phyloP scores from a whole-genome alignment of 805 yeast genomes.

The Cyberlindnera galapagoensis region DNA sequence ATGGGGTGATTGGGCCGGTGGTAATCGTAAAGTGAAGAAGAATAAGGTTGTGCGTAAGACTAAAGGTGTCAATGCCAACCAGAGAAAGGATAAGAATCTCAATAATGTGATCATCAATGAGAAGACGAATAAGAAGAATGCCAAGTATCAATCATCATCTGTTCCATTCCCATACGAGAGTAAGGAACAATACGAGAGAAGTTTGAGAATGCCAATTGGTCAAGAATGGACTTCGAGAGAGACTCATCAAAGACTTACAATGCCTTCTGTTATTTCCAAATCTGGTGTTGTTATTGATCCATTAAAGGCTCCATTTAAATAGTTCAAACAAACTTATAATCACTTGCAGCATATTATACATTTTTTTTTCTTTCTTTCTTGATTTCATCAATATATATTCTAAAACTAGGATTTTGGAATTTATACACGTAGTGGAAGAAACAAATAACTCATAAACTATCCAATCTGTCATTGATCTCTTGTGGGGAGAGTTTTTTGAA shows the following conservation, averaged over 20 bases:
- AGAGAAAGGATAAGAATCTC: slow-evolving; percentile 71
- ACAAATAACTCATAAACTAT: slow-evolving; percentile 54
- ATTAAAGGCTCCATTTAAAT: slow-evolving; percentile 75
- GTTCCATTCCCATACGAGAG: slow-evolving; percentile 95
- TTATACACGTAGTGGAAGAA: neutral
- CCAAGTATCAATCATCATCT: slow-evolving; percentile 79
- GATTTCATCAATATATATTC: too few relatives aligned
- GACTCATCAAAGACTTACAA: slow-evolving; percentile 80
- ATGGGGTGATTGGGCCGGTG: slow-evolving; percentile 98
- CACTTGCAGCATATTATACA: neutral
- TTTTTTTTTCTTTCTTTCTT: neutral
- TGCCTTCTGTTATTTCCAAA: slow-evolving; percentile 82
- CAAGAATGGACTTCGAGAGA: slow-evolving; percentile 92
- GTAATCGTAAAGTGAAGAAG: slow-evolving; percentile 35
- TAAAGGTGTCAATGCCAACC: slow-evolving; percentile 67
- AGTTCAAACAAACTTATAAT: slow-evolving; percentile 5
- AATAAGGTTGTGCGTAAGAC: slow-evolving; percentile 63
- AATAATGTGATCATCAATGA: slow-evolving; percentile 88
- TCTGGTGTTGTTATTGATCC: slow-evolving; percentile 92
- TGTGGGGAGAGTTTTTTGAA: slow-evolving; percentile 78
- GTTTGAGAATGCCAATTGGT: slow-evolving; percentile 92
- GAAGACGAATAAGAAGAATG: slow-evolving; percentile 72
- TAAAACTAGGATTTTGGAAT: neutral
- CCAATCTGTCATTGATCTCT: slow-evolving; percentile 94
- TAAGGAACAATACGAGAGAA: slow-evolving; percentile 90